Base-by-base conservation (phyloP, 345 rosid genomes). In the Brassica cretica region DNA sequence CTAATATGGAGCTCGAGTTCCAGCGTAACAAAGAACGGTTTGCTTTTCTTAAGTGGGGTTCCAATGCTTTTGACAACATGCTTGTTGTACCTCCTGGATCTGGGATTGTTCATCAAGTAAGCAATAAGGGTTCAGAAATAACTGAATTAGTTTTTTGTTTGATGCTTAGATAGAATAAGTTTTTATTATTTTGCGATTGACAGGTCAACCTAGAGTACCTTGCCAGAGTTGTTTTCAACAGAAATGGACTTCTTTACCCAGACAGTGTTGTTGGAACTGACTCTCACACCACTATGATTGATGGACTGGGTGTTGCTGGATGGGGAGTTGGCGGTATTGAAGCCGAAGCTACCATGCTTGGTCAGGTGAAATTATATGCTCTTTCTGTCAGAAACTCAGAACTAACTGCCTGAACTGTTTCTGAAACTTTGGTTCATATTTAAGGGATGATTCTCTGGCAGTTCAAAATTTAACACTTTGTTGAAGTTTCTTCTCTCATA, bases 271-370 rank as follows among this genome's bases (percentile, higher is more conserved):
- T 95, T 55, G 99, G 99, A 39, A 95, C 99, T 75, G 99, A 95
- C 83, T 95, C 99, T 33, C 99, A 95, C 78, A 95, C 99, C 53
- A 95, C 99, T 76, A 95, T 95, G 99, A 95, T 95, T 79, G 99
- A 95, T 87, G 99, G 99, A 60, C 67, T 95, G 75, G 99, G 99
- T 81, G 99, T 95, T 79, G 96, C 99, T 85, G 99, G 99, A 70
- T 95, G 98, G 99, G 99, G 99, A 72, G 99, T 95, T 76, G 99
- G 99, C 61, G 99, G 98, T 69, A 95, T 95, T 68, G 99, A 95
- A 89, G 98, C 98, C 16, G 98, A 95, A 84, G 97, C 99, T 49
- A 84, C 96, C 74, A 95, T 95, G 98, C 98, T 95, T 85, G 99
- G 99, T 75, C 99, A 95, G 97, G 98, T 93, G 84, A 39, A 35